These are phyloP conservation scores for Camelina sativa DNA, from an alignment of 345 rosid genomes.

Conservation along the genomic window DNA sequence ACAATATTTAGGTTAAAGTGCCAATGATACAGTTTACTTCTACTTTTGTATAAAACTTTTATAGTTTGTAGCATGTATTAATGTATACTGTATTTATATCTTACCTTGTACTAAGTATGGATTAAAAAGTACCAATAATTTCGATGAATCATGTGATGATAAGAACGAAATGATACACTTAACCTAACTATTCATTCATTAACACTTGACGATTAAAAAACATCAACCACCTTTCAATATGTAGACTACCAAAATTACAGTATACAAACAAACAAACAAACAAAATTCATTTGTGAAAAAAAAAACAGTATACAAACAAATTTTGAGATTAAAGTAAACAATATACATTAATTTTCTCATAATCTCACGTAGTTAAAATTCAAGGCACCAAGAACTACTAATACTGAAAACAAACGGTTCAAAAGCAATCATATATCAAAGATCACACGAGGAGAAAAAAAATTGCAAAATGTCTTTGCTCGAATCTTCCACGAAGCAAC, in stretches of 20 bases:
- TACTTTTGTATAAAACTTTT: neutral
- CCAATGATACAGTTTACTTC: neutral
- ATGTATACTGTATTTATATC: neutral
- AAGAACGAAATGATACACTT: slow-evolving; percentile 19
- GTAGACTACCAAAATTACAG: neutral
- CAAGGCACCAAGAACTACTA: slow-evolving; percentile 1
- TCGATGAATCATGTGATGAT: slow-evolving; percentile 31
- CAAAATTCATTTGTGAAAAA: too few species aligned
- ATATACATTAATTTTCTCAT: neutral
- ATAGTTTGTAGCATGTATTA: neutral
- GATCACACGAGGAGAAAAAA: slow-evolving; percentile 7
- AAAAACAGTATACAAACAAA: neutral
- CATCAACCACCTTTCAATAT: neutral
- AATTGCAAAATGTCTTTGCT: slow-evolving; percentile 21
- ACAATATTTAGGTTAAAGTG: neutral
- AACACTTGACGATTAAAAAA: slow-evolving; percentile 14
- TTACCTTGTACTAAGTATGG: slow-evolving; percentile 2
- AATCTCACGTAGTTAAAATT: neutral
- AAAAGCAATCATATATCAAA: neutral
- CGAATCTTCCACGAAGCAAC: slow-evolving; percentile 44
- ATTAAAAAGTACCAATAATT: slow-evolving; percentile 12
- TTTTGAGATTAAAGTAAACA: neutral
- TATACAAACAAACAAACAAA: too few species aligned
- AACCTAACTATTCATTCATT: slow-evolving; percentile 15
- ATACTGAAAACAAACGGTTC: neutral